Percentiles rank a stretch among this genome's conserved stretches.
These are phyloP conservation scores for Volvox africanus DNA, from an alignment of 139 green algal species.

Conservation along the genomic window DNA sequence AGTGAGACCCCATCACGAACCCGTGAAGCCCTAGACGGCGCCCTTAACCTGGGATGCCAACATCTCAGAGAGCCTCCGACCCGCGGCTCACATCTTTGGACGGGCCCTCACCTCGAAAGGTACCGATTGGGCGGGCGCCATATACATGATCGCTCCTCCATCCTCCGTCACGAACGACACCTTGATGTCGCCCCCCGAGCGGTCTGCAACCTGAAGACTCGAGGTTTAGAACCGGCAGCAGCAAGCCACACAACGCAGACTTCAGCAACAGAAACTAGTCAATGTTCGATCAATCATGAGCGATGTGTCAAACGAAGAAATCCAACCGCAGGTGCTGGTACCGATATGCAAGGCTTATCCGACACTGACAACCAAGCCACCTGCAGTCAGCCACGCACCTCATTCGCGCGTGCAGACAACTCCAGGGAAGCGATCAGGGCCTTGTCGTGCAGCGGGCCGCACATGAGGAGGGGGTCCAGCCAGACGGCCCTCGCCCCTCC, in stretches of 20 bases:
- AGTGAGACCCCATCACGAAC: too few relatives aligned
- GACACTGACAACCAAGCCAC: too few relatives aligned
- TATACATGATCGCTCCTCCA: conserved; percentile 12
- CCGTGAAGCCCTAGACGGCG: too few relatives aligned
- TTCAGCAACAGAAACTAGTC: too few relatives aligned
- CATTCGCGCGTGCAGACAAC: background rate
- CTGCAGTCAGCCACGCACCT: background rate
- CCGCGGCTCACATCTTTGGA: too few relatives aligned
- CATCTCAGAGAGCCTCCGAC: too few relatives aligned
- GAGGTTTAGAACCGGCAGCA: too few relatives aligned
- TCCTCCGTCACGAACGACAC: conserved; percentile 1
- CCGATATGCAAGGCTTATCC: too few relatives aligned
- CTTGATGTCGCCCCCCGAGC: background rate
- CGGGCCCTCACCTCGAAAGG: background rate
- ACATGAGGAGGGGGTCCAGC: conserved; percentile 55
- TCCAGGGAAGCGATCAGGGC: conserved; percentile 1
- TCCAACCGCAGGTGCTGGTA: background rate
- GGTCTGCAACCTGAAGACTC: background rate
- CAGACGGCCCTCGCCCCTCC: conserved; percentile 48
- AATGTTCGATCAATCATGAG: too few relatives aligned
- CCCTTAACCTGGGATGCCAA: too few relatives aligned
- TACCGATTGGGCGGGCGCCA: background rate
- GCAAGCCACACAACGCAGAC: too few relatives aligned
- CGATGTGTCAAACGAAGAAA: background rate
- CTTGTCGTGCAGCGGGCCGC: conserved; percentile 34